These are phyloP conservation scores for Eucalyptus viminalis DNA, from an alignment of 345 rosid genomes.

Conservation along the genomic window DNA sequence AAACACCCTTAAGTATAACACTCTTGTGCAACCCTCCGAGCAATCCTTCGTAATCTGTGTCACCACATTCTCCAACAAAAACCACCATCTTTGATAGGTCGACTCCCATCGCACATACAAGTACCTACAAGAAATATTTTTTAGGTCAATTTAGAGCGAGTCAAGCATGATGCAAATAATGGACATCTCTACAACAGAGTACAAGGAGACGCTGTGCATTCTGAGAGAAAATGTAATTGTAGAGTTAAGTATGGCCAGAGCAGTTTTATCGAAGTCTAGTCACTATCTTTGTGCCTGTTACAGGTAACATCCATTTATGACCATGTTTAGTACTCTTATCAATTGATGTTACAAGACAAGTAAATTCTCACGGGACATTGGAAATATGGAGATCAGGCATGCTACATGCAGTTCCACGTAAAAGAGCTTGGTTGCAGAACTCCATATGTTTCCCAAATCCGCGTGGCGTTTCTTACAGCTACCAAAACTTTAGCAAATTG, in stretches of 20 bases:
- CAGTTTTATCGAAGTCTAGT: not conserved
- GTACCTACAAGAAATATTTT: slow-evolving; percentile 32
- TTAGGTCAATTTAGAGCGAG: not conserved
- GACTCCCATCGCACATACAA: slow-evolving; percentile 78
- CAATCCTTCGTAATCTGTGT: slow-evolving; percentile 90
- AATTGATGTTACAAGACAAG: not conserved
- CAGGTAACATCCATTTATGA: not conserved
- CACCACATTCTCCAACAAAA: slow-evolving; percentile 86
- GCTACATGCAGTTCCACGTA: not conserved
- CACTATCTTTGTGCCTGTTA: not conserved
- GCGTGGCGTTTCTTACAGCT: not conserved
- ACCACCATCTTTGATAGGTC: slow-evolving; percentile 78
- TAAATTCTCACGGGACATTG: not conserved
- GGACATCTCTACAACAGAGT: not conserved
- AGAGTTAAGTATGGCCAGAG: not conserved
- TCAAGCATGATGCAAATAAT: not conserved
- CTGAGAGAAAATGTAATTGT: not conserved
- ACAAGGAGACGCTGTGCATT: not conserved
- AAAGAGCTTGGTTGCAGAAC: not conserved
- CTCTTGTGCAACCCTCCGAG: slow-evolving; percentile 85
- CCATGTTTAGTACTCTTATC: not conserved
- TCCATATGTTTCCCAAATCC: not conserved
- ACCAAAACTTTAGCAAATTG: not conserved
- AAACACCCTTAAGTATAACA: slow-evolving; percentile 58
- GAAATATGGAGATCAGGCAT: not conserved